A percentile compares a stretch with the other conserved stretches of the same genome.
These are phyloP conservation scores for Dactylonectria macrodidyma DNA, from an alignment of 2,329 filamentous ascomycete species.

Conservation along the genomic window DNA sequence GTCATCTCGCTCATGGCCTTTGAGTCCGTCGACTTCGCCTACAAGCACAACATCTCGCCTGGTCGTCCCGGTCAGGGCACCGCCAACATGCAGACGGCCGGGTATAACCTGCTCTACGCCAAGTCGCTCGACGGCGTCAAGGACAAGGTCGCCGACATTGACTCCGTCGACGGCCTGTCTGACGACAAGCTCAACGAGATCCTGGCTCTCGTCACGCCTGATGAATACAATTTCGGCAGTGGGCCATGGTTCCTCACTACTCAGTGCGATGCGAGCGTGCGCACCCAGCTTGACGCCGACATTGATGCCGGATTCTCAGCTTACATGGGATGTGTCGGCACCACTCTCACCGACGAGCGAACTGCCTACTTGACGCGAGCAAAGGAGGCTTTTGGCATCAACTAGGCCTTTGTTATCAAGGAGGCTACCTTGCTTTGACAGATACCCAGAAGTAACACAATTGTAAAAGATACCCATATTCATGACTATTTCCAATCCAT, in stretches of 20 bases:
- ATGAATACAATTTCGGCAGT: slow-evolving; percentile 69
- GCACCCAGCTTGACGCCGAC: slow-evolving; percentile 52
- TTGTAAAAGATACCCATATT: not conserved
- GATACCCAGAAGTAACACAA: not conserved
- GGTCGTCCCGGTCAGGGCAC: slow-evolving; percentile 80
- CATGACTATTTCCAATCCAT: not conserved
- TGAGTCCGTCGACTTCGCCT: slow-evolving; percentile 79
- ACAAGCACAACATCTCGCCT: slow-evolving; percentile 74
- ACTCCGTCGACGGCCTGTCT: slow-evolving; percentile 45
- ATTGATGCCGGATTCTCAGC: slow-evolving; percentile 58
- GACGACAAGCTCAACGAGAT: slow-evolving; percentile 56
- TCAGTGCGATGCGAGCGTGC: slow-evolving; percentile 57
- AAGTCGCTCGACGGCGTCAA: slow-evolving; percentile 57
- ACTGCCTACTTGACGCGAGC: slow-evolving; percentile 60
- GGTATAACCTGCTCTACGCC: slow-evolving; percentile 65
- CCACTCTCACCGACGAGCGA: slow-evolving; percentile 51
- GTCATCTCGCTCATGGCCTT: slow-evolving; percentile 79
- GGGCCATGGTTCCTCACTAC: slow-evolving; percentile 66
- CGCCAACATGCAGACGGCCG: slow-evolving; percentile 66
- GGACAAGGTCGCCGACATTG: slow-evolving; percentile 50
- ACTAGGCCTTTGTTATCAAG: not conserved
- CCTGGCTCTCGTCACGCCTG: slow-evolving; percentile 60
- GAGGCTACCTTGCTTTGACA: not conserved
- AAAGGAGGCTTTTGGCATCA: slow-evolving; percentile 63
- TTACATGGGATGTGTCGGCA: slow-evolving; percentile 66